Percentiles rank a stretch among this genome's conserved stretches.
Conservation (phyloP, 371 early-diverging fungal genomes). For the Apophysomyces elegans region DNA sequence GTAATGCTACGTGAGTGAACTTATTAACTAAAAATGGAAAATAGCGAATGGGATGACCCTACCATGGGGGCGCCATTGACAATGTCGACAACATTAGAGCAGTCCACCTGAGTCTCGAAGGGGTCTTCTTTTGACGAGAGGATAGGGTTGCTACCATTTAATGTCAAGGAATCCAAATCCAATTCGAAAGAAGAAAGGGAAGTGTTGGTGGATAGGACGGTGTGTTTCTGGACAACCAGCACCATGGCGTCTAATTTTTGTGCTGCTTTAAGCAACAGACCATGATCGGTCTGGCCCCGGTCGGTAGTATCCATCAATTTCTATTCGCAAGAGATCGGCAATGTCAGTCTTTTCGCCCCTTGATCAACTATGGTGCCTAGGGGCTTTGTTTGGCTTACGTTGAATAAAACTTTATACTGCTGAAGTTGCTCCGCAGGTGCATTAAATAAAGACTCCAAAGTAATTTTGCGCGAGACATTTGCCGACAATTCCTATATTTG, state of each 20-base stretch:
- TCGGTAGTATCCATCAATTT: constrained; percentile 46
- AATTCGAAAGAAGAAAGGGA: constrained; percentile 3
- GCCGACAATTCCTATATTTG: constrained; percentile 33
- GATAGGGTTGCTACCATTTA: not conserved
- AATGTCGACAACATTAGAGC: constrained; percentile 33
- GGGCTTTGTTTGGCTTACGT: constrained; percentile 30
- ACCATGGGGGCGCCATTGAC: constrained; percentile 33
- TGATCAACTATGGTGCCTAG: constrained; percentile 8
- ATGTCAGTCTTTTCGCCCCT: not conserved
- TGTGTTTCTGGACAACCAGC: constrained; percentile 28
- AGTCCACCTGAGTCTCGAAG: constrained; percentile 25
- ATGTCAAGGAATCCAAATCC: constrained; percentile 5
- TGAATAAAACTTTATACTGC: constrained; percentile 55
- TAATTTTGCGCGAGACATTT: constrained; percentile 29
- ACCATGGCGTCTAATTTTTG: constrained; percentile 43
- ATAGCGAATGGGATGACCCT: not conserved
- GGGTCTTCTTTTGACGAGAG: constrained; percentile 4
- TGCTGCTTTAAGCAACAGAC: constrained; percentile 39
- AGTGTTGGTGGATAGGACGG: constrained; percentile 5
- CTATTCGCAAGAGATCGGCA: constrained; percentile 20
- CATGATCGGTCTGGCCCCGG: constrained; percentile 44
- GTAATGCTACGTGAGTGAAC: constrained; percentile 23
- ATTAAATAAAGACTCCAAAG: constrained; percentile 48
- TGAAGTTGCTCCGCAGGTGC: constrained; percentile 50
- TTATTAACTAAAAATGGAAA: not conserved